Evolutionary conservation across 2,329 filamentous ascomycete genomes (phyloP).

Genomic region (Fusarium succisae): DNA sequence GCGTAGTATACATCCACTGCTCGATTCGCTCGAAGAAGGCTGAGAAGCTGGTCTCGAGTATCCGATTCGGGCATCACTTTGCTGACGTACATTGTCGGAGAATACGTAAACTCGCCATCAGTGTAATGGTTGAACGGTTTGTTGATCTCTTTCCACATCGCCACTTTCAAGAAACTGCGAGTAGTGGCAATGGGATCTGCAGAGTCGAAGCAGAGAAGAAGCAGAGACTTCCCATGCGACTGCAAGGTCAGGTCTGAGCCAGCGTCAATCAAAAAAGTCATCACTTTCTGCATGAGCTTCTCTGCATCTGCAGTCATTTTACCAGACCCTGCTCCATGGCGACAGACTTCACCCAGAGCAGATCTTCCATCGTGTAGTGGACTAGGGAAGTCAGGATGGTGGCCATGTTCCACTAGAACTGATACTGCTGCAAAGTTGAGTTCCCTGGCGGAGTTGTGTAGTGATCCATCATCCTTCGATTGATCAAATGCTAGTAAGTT

Average conservation of each 20-base stretch:
- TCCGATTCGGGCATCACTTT: conserved; percentile 56
- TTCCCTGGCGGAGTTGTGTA: conserved; percentile 71
- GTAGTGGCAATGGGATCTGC: conserved; percentile 64
- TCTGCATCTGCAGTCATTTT: conserved; percentile 58
- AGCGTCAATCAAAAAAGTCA: conserved; percentile 64
- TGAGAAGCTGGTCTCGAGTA: conserved; percentile 54
- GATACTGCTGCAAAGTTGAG: conserved; percentile 66
- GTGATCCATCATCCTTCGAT: conserved; percentile 69
- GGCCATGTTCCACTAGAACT: conserved; percentile 66
- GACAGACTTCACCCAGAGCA: conserved; percentile 70
- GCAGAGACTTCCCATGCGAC: conserved; percentile 65
- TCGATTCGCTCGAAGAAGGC: conserved; percentile 61
- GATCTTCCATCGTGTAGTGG: conserved; percentile 69
- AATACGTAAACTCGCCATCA: conserved; percentile 66
- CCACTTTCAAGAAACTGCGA: conserved; percentile 67
- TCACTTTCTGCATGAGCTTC: conserved; percentile 65
- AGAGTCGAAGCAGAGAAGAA: conserved; percentile 69
- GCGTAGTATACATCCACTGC: conserved; percentile 64
- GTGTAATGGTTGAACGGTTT: conserved; percentile 65
- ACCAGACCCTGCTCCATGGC: conserved; percentile 60
- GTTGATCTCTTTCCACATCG: conserved; percentile 73
- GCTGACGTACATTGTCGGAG: conserved; percentile 69
- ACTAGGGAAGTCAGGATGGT: conserved; percentile 73
- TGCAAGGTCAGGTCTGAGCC: conserved; percentile 66
- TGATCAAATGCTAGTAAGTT: conserved; percentile 65